Percentiles rank a stretch among this genome's conserved stretches.
Evolutionary conservation across 306 rosid genomes (phyloP).

Genomic region (Quercus berberidifolia): DNA sequence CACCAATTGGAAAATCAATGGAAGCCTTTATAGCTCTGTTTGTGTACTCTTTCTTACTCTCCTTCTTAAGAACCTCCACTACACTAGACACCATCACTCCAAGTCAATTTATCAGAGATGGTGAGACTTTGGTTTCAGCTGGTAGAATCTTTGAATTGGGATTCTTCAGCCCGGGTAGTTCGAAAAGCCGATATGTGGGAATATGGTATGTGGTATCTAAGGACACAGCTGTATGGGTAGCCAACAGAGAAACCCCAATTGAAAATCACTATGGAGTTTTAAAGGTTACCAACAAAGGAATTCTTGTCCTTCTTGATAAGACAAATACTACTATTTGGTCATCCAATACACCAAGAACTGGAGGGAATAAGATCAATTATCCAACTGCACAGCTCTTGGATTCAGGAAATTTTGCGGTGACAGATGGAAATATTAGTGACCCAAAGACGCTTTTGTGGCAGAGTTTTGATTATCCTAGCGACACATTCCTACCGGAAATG

Average conservation of each 20-base stretch:
- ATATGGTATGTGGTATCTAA: slow-evolving; percentile 16
- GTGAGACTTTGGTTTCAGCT: not conserved
- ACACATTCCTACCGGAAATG: slow-evolving; percentile 27
- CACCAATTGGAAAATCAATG: no score
- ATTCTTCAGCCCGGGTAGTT: slow-evolving; percentile 14
- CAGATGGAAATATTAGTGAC: not conserved
- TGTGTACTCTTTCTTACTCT: no score
- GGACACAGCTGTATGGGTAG: slow-evolving; percentile 16
- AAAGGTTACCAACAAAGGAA: not conserved
- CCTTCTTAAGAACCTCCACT: no score
- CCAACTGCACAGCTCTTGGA: slow-evolving; percentile 34
- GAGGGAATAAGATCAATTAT: not conserved
- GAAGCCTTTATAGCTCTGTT: no score
- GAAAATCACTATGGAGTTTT: not conserved
- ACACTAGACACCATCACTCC: not conserved
- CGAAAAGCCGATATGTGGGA: slow-evolving; percentile 13
- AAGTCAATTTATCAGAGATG: not conserved
- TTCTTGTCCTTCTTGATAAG: no score
- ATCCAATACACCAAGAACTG: not conserved
- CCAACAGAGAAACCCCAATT: slow-evolving; percentile 12
- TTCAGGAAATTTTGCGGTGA: slow-evolving; percentile 33
- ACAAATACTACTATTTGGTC: no score
- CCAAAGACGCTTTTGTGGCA: slow-evolving; percentile 21
- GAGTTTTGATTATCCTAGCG: slow-evolving; percentile 20
- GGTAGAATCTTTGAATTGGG: slow-evolving; percentile 6